A percentile compares a stretch with the other conserved stretches of the same genome.
phyloP scores from a whole-genome alignment of 2,329 filamentous ascomycete species.

The Verticillium albo-atrum region DNA sequence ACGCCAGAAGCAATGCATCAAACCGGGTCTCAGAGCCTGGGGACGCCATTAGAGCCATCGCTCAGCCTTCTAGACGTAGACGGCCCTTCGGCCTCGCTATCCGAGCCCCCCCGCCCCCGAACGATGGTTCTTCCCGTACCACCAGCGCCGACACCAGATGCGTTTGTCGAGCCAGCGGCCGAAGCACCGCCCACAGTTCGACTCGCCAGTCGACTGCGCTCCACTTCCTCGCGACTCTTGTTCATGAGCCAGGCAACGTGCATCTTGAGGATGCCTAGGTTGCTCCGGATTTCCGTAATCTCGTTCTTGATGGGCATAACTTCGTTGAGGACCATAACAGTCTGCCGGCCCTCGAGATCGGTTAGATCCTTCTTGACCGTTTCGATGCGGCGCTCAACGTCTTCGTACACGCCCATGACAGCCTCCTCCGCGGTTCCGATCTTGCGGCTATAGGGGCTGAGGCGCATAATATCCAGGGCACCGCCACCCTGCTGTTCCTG shows the following conservation, averaged over 20 bases:
- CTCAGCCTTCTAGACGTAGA: slow-evolving; percentile 18
- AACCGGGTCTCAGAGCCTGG: slow-evolving; percentile 24
- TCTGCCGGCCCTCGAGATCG: slow-evolving; percentile 56
- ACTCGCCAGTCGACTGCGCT: slow-evolving; percentile 22
- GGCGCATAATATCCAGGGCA: slow-evolving; percentile 7
- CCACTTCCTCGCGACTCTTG: slow-evolving; percentile 41
- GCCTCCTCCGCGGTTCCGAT: slow-evolving; percentile 11
- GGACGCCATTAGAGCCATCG: slow-evolving; percentile 25
- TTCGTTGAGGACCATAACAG: slow-evolving; percentile 58
- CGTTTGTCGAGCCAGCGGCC: no score
- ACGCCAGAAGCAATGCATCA: neutral
- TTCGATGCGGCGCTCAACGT: slow-evolving; percentile 36
- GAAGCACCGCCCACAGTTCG: neutral
- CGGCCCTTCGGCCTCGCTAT: slow-evolving; percentile 16
- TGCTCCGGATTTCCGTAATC: slow-evolving; percentile 55
- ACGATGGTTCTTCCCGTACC: slow-evolving; percentile 7
- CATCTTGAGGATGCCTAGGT: slow-evolving; percentile 54
- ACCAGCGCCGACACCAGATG: slow-evolving; percentile 12
- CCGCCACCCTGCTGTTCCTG: slow-evolving; percentile 21
- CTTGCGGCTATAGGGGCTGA: slow-evolving; percentile 8
- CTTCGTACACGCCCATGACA: slow-evolving; percentile 15
- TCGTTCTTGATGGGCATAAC: slow-evolving; percentile 58
- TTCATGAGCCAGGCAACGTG: slow-evolving; percentile 56
- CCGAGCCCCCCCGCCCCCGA: slow-evolving; percentile 17
- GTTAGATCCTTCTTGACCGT: slow-evolving; percentile 52